Evolutionary conservation across 2,329 filamentous ascomycete genomes (phyloP), one percentile per base, ranked within the genome.

Genomic region (Hypoxylon sp.): DNA sequence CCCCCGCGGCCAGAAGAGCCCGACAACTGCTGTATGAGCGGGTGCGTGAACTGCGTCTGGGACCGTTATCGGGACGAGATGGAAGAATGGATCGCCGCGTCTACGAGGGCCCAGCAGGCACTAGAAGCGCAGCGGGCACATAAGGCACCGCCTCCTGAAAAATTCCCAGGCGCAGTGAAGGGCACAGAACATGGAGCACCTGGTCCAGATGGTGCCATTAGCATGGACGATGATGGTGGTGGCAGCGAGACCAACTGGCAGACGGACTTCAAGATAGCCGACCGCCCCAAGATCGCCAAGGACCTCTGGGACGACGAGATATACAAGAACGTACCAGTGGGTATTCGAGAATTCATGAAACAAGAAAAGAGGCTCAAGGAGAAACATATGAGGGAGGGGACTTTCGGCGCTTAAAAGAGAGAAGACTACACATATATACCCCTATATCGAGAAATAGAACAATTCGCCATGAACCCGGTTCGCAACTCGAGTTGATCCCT

Each of bases 21-120:
- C 3, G 96, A 98, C 76, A 98, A 99, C 78, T 99, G 96, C 86
- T 99, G 96, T 81, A 99, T 99, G 96, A 96, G 93, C 77, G 96
- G 96, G 2, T 99, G 96, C 78, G 95, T 97, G 53, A 94, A 98
- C 79, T 99, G 96, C 80, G 96, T 98, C 2, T 98, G 94, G 94
- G 94, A 98, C 75, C 85, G 89, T 58, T 98, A 91, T 80, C 87
- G 94, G 8, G 95, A 99, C 72, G 96, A 98, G 57, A 86, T 98
- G 81, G 94, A 98, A 79, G 92, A 93, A 64, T 98, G 94, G 93
- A 91, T 90, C 3, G 82, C 84, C 13, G 87, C 89, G 65, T 88
- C 86, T 37, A 82, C 84, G 3, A 86, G 91, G 76, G 94, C 93
- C 0, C 87, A 90, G 73, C 77, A 77, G 37, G 85, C 86, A 48